Conservation (phyloP, 805 yeast genomes). For the Candida nitratophila region DNA sequence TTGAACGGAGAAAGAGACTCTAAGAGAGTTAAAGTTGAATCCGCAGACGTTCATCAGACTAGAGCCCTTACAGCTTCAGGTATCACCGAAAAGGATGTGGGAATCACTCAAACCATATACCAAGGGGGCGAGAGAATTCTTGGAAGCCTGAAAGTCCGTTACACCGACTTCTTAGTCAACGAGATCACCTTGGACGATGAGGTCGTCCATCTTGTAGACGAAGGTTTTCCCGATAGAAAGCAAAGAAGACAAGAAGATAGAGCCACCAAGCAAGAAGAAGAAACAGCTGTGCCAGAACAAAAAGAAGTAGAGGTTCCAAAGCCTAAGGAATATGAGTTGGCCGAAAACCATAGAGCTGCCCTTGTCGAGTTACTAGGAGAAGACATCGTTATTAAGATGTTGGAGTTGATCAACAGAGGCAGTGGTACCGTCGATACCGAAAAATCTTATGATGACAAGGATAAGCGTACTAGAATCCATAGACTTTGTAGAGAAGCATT, state of each 20-base stretch:
- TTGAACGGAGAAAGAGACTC: background rate
- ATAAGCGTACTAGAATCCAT: conserved; percentile 72
- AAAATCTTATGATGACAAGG: conserved; percentile 56
- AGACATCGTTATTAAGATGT: conserved; percentile 47
- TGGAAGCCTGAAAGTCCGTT: conserved; percentile 81
- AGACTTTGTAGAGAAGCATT: conserved; percentile 69
- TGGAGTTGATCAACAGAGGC: conserved; percentile 48
- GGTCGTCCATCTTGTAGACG: conserved; percentile 70
- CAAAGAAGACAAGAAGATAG: conserved; percentile 40
- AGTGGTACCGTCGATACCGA: conserved; percentile 47
- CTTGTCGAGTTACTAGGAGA: conserved; percentile 52
- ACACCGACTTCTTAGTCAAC: conserved; percentile 89
- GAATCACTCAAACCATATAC: conserved; percentile 68
- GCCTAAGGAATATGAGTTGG: conserved; percentile 29
- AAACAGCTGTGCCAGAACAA: conserved; percentile 32
- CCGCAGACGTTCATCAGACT: too few species aligned
- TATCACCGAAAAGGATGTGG: conserved; percentile 74
- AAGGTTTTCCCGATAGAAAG: conserved; percentile 54
- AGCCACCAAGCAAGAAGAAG: conserved; percentile 3
- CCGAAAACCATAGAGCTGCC: conserved; percentile 37
- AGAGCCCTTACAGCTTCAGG: conserved; percentile 21
- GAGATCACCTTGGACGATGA: conserved; percentile 66
- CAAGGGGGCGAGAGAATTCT: conserved; percentile 52
- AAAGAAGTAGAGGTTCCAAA: conserved; percentile 30
- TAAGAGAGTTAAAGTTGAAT: conserved; percentile 3